These are phyloP conservation scores for Pichia gijzeniarum DNA, from an alignment of 805 yeast genomes.

Conservation along the genomic window DNA sequence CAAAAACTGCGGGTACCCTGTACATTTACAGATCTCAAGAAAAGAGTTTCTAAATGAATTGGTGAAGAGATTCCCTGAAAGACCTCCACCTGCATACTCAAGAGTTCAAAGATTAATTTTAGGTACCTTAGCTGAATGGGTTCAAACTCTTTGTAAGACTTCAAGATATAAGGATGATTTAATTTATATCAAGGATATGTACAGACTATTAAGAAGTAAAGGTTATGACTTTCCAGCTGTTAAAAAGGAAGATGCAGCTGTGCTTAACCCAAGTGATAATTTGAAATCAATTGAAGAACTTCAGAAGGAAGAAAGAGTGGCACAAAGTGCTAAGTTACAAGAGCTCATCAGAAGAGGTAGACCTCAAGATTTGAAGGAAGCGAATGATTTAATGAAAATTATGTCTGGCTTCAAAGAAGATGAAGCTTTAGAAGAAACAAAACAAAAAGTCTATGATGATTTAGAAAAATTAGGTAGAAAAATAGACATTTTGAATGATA, in stretches of 20 bases:
- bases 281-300: slow-evolving; percentile 85
- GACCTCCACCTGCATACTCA: slow-evolving; percentile 82
- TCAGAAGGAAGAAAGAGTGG: slow-evolving; percentile 86
- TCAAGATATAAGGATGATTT: slow-evolving; percentile 87
- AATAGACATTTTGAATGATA: slow-evolving; percentile 80
- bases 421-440: slow-evolving; percentile 58
- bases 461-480: slow-evolving; percentile 78
- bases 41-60: slow-evolving; percentile 91
- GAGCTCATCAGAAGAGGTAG: slow-evolving; percentile 92
- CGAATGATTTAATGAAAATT: slow-evolving; percentile 92
- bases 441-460: slow-evolving; percentile 76
- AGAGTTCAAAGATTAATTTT: slow-evolving; percentile 78
- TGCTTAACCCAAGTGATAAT: slow-evolving; percentile 81
- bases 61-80: slow-evolving; percentile 89
- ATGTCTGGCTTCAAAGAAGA: slow-evolving; percentile 98
- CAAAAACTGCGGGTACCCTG: slow-evolving; percentile 96
- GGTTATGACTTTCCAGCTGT: slow-evolving; percentile 94
- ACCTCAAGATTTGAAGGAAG: slow-evolving; percentile 93
- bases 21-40: slow-evolving; percentile 89
- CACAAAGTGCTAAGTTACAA: slow-evolving; percentile 91
- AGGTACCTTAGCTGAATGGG: slow-evolving; percentile 95
- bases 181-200: slow-evolving; percentile 93
- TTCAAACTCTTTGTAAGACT: slow-evolving; percentile 86
- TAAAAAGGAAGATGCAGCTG: slow-evolving; percentile 86
- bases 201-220: slow-evolving; percentile 77